These are phyloP conservation scores for Hypsizygus ulmarius DNA, from an alignment of 1,284 basidiomycete genomes.

Conservation along the genomic window DNA sequence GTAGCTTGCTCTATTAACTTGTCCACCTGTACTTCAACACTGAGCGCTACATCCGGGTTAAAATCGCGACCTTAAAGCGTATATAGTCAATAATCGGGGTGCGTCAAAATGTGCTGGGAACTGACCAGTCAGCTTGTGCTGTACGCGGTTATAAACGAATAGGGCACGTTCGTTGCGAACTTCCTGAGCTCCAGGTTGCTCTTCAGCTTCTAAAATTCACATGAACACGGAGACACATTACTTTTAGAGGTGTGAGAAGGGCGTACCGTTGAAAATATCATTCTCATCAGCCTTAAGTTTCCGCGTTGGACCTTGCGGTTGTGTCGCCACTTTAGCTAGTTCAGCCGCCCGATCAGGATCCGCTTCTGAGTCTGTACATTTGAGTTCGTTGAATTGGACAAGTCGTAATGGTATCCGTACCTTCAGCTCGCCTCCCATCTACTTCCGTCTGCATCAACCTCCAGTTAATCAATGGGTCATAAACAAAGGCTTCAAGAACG, in stretches of 20 bases:
- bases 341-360: slow-evolving; percentile 59
- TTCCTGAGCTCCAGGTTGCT: slow-evolving; percentile 66
- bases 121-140: slow-evolving; percentile 87
- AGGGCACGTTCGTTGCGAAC: slow-evolving; percentile 88
- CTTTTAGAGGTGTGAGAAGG: not conserved
- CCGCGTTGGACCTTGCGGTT: slow-evolving; percentile 71
- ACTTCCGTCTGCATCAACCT: slow-evolving; percentile 76
- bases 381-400: not conserved
- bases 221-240: slow-evolving; percentile 5
- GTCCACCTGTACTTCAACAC: slow-evolving; percentile 81
- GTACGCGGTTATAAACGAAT: slow-evolving; percentile 89
- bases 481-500: slow-evolving; percentile 93
- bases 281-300: slow-evolving; percentile 80
- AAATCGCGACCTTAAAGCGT: slow-evolving; percentile 77
- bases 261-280: slow-evolving; percentile 74
- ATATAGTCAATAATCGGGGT: not conserved
- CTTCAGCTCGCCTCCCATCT: slow-evolving; percentile 59
- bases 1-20: slow-evolving; percentile 90
- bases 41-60: slow-evolving; percentile 74
- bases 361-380: slow-evolving; percentile 35
- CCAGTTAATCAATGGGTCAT: slow-evolving; percentile 90
- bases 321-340: slow-evolving; percentile 62
- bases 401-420: slow-evolving; percentile 33
- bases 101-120: slow-evolving; percentile 9
- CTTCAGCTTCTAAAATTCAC: slow-evolving; percentile 47